These are phyloP conservation scores for Arthrobotrys iridis DNA, from an alignment of 2,329 filamentous ascomycete species.

Conservation along the genomic window DNA sequence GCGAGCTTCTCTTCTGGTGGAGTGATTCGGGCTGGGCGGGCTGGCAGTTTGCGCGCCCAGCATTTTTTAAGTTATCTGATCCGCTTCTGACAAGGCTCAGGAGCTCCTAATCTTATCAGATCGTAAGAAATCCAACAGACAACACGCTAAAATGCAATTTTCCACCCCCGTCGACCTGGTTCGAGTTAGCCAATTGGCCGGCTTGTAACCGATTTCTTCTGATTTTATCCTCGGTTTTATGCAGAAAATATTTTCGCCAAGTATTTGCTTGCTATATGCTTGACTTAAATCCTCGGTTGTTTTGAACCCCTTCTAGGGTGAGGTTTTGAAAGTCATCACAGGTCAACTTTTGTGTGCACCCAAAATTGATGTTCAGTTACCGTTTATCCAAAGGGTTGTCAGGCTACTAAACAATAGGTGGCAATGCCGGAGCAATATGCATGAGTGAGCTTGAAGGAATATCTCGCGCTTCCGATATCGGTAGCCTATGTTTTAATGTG, in stretches of 20 bases:
- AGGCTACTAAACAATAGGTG: conserved; percentile 1
- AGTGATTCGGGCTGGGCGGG: conserved; percentile 8
- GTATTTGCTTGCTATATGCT: background rate
- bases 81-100: conserved; percentile 20
- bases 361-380: conserved; percentile 3
- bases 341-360: background rate
- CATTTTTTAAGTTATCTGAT: conserved; percentile 51
- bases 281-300: conserved; percentile 19
- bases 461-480: conserved; percentile 42
- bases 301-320: background rate
- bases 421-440: background rate
- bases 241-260: conserved; percentile 34
- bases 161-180: conserved; percentile 28
- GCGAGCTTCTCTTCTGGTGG: conserved; percentile 20
- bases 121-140: conserved; percentile 40
- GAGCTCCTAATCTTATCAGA: conserved; percentile 50
- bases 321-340: conserved; percentile 2
- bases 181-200: conserved; percentile 28
- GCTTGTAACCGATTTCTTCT: background rate
- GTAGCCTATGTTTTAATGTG: conserved; percentile 1
- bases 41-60: conserved; percentile 10
- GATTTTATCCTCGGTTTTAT: conserved; percentile 13
- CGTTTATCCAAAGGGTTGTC: background rate
- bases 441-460: conserved; percentile 15
- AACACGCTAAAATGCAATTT: conserved; percentile 13